Evolutionary conservation across 345 rosid genomes (phyloP), one percentile per base, ranked within the genome.

Genomic region (Populus euphratica): DNA sequence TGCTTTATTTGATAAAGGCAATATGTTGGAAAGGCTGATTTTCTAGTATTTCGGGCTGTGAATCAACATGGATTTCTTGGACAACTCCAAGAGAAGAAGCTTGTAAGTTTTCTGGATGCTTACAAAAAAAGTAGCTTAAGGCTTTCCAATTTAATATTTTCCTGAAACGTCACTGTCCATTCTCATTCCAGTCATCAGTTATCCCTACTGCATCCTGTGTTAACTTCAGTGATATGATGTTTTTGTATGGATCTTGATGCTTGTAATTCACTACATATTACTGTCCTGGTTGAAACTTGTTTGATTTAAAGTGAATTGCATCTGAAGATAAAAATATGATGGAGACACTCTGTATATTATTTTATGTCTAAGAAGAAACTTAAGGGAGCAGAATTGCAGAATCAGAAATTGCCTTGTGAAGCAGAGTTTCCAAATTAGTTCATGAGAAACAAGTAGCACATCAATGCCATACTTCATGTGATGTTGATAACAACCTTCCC

Each of bases 1-100:
- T 12, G 14, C 65, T 72, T 79, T 39, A n/a, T 68, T 82, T 74
- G 76, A 50, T 31, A 70, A 78, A 96, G 99, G 90, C 94, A 91
- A 82, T 96, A 96, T 78, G 97, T 90, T 74, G 97, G 97, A 76
- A 96, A 96, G 87, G 97, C 97, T 61, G 98, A 91, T 89, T 94
- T 91, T 84, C 90, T 94, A 70, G 99, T 90, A 74, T 96, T 96
- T 83, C 94, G 97, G 61, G 95, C 99, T 64, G 87, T 94, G 98
- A 91, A 90, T 87, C 97, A 90, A 78, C 99, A 96, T 85, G 97
- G 97, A 47, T 92, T 93, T 82, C 94, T 96, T 70, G 98, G 94
- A 77, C 97, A 92, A 75, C 89, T 96, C 73, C 99, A 92, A 85
- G 97, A 93, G 80, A 96, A 96, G 88, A 96, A 96, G 85, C 99